Percentiles rank a stretch among this genome's conserved stretches.
phyloP scores from a whole-genome alignment of 1,139 yeast genomes.

The Debaryomycetaceae sp. region DNA sequence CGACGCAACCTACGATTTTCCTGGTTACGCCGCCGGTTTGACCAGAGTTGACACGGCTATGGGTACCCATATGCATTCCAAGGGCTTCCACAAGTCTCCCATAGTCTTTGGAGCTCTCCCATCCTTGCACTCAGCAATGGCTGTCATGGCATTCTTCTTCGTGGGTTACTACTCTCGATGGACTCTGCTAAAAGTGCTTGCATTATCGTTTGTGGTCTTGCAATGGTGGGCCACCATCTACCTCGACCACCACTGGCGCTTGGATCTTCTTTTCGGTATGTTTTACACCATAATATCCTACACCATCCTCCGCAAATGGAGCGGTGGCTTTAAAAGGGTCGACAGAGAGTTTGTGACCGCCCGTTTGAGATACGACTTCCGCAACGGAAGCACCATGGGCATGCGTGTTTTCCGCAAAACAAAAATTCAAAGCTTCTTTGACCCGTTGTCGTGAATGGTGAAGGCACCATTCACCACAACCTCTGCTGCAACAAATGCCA shows the following conservation, averaged over 20 bases:
- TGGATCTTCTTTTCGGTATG: constrained; percentile 56
- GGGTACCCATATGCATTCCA: constrained; percentile 59
- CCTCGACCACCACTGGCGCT: constrained; percentile 67
- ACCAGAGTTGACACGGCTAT: constrained; percentile 60
- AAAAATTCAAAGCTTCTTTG: constrained; percentile 46
- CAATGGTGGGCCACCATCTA: constrained; percentile 81
- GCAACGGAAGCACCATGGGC: constrained; percentile 50
- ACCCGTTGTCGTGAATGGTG: constrained; percentile 34
- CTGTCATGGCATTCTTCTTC: constrained; percentile 50
- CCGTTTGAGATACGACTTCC: constrained; percentile 31
- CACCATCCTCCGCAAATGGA: constrained; percentile 26
- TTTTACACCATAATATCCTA: constrained; percentile 46
- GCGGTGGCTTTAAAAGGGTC: constrained; percentile 18
- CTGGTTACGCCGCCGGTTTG: constrained; percentile 70
- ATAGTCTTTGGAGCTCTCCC: constrained; percentile 73
- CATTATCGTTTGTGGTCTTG: constrained; percentile 39
- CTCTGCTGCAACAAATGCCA: too few species aligned
- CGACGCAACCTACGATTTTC: constrained; percentile 53
- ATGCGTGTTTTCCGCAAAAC: constrained; percentile 56
- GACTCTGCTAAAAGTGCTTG: constrained; percentile 29
- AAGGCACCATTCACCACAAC: too few species aligned
- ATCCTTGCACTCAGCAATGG: constrained; percentile 64
- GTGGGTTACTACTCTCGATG: constrained; percentile 41
- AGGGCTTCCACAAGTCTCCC: constrained; percentile 65
- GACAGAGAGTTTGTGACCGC: constrained; percentile 27